These are phyloP conservation scores for Cladosporium sp. DNA, from an alignment of 2,329 filamentous ascomycete genomes.

Conservation along the genomic window DNA sequence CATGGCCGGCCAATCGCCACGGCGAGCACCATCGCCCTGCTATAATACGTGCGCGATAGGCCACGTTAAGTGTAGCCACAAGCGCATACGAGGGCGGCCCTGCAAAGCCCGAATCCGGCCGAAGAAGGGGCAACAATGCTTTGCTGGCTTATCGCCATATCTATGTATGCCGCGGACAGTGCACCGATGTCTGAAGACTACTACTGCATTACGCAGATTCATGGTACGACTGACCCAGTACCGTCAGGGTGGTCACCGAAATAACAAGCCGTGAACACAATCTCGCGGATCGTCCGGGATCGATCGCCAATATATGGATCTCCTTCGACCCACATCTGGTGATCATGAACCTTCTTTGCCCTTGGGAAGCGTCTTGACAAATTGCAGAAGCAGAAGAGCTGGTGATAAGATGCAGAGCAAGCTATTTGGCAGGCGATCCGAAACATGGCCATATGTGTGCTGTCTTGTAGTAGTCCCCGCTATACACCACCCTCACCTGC, in stretches of 20 bases:
- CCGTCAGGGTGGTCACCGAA: not conserved
- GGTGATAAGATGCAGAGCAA: not conserved
- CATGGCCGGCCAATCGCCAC: not conserved
- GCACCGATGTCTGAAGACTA: not conserved
- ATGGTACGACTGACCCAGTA: not conserved
- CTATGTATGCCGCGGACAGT: not conserved
- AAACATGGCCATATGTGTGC: not conserved
- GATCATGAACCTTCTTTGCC: not conserved
- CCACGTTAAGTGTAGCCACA: not conserved
- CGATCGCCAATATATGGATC: not conserved
- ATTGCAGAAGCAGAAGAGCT: not conserved
- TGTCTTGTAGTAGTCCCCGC: not conserved
- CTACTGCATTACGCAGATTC: not conserved
- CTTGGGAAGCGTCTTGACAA: not conserved
- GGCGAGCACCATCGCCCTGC: not conserved
- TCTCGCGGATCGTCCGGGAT: not conserved
- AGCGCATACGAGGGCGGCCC: too few species aligned
- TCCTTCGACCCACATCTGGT: not conserved
- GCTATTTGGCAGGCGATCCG: not conserved
- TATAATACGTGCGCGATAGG: not conserved
- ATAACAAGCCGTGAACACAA: not conserved
- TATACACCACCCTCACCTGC: not conserved
- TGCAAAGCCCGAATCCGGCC: not conserved
- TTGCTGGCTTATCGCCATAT: not conserved
- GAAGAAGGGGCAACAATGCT: not conserved